Conservation (phyloP, 768 basidiomycete species). For the Daedalea quercina region DNA sequence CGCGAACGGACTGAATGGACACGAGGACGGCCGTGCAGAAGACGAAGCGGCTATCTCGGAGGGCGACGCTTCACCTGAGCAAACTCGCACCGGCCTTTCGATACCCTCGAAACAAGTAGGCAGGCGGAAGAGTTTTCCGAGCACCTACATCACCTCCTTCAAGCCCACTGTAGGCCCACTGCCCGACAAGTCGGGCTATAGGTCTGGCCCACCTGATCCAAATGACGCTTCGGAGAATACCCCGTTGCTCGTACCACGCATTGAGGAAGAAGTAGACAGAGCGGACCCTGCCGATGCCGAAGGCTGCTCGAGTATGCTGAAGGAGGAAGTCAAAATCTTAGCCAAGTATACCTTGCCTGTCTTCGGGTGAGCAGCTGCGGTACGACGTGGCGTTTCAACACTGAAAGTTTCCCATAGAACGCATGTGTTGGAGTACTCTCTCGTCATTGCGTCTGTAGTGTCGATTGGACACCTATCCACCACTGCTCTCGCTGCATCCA, state of each 20-base stretch:
- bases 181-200: slow-evolving; percentile 16
- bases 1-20: slow-evolving; percentile 10
- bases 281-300: slow-evolving; percentile 26
- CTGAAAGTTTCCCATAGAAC: slow-evolving; percentile 38
- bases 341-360: slow-evolving; percentile 63
- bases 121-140: slow-evolving; percentile 26
- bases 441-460: slow-evolving; percentile 78
- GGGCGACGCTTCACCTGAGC: slow-evolving; percentile 1
- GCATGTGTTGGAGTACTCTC: slow-evolving; percentile 78
- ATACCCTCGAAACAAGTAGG: slow-evolving; percentile 1
- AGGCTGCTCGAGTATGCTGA: slow-evolving; percentile 31
- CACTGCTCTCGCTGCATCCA: slow-evolving; percentile 72
- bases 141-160: slow-evolving; percentile 31
- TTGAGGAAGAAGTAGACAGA: slow-evolving; percentile 42
- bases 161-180: slow-evolving; percentile 29
- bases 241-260: slow-evolving; percentile 53
- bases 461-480: slow-evolving; percentile 91
- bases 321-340: slow-evolving; percentile 56
- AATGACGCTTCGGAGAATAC: slow-evolving; percentile 40
- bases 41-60: slow-evolving; percentile 10
- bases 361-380: slow-evolving; percentile 45
- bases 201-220: slow-evolving; percentile 19
- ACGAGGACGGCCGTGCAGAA: slow-evolving; percentile 6
- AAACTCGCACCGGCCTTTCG: slow-evolving; percentile 2
- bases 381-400: background rate